Evolutionary conservation across 345 rosid species (phyloP).

Genomic region (Acer campestre): DNA sequence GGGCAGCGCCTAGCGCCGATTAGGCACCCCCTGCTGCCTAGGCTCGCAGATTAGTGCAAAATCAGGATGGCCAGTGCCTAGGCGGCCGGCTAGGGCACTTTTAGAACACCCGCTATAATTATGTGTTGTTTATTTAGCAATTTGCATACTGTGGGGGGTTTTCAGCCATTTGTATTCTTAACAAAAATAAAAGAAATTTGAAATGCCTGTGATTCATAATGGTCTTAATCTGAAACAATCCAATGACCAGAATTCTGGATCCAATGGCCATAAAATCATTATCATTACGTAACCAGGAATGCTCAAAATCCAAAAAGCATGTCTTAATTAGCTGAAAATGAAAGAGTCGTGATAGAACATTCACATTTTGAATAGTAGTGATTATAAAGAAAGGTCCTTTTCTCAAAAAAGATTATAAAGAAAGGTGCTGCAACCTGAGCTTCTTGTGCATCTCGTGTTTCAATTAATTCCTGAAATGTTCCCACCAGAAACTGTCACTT

Average conservation of each 20-base stretch:
- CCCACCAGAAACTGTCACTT: no score
- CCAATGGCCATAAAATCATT: background rate
- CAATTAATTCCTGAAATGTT: no score
- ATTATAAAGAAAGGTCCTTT: no score
- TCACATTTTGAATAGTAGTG: no score
- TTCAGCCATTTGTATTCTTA: conserved; percentile 97
- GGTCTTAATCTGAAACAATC: background rate
- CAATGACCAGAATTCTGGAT: background rate
- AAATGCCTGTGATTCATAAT: background rate
- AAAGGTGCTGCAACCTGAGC: no score
- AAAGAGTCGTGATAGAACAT: background rate
- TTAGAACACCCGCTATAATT: background rate
- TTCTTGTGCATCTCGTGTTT: no score
- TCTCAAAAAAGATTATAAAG: no score
- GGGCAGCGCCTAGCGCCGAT: no score
- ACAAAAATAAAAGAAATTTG: background rate
- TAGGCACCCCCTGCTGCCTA: no score
- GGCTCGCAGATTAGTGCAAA: no score
- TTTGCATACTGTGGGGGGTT: conserved; percentile 6
- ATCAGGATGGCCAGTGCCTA: no score
- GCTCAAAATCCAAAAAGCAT: background rate
- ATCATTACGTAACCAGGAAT: background rate
- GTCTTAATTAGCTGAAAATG: background rate
- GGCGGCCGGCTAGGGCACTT: no score
- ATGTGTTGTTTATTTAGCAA: background rate